These are phyloP conservation scores for Cetraspora pellucida DNA, from an alignment of 192 early-diverging fungal genomes.

Conservation along the genomic window DNA sequence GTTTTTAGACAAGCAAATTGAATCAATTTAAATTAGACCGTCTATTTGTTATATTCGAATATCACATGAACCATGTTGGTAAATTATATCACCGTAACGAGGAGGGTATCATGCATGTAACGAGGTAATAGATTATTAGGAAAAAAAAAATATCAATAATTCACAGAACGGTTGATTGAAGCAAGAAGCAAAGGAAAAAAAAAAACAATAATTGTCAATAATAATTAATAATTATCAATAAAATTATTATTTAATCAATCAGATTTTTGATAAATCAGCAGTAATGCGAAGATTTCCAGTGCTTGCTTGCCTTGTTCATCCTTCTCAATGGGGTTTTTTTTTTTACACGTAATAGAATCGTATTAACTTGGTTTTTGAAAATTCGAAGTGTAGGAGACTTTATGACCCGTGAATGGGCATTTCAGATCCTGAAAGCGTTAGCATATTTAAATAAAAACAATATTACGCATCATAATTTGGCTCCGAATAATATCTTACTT, in stretches of 20 bases:
- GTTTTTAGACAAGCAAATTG: too few species aligned
- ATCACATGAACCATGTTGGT: constrained; percentile 50
- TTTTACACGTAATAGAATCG: neutral
- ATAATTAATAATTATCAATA: neutral
- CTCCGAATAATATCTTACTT: constrained; percentile 52
- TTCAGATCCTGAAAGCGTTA: constrained; percentile 56
- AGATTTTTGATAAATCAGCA: neutral
- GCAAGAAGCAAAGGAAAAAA: too few species aligned
- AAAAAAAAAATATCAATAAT: too few species aligned
- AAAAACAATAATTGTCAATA: too few species aligned
- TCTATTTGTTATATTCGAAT: constrained; percentile 49
- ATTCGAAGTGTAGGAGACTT: constrained; percentile 35
- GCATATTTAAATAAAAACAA: constrained; percentile 51
- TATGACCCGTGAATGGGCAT: constrained; percentile 49
- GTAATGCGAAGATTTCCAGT: too few species aligned
- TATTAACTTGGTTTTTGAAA: neutral
- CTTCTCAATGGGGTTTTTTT: neutral
- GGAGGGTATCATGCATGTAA: constrained; percentile 22
- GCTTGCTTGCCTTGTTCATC: neutral
- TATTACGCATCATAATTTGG: constrained; percentile 50
- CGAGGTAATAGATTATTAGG: neutral
- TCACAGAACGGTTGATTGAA: too few species aligned
- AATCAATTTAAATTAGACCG: constrained; percentile 47
- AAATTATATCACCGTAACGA: constrained; percentile 40
- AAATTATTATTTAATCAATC: neutral